Base-by-base conservation (phyloP, 352 stramenopile genomes). In the Phytopythium chamaehyphon region DNA sequence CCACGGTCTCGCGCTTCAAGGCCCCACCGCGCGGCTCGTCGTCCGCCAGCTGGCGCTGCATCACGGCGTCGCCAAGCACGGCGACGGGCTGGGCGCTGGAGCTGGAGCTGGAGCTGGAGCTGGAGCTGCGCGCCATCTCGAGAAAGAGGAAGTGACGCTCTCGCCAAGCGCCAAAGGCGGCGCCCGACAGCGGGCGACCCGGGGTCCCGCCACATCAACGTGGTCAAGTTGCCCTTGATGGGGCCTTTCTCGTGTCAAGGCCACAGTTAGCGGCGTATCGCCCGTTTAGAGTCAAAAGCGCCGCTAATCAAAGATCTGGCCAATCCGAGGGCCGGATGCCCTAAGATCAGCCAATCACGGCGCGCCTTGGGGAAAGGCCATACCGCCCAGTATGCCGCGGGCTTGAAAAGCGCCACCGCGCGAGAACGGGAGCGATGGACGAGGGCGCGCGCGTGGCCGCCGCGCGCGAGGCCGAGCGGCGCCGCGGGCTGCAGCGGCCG, bases 401-500 rank as follows among this genome's bases (percentile, higher is more conserved):
- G 28, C 9, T 33, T 33, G 28, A 33, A 33, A 33, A 33, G 28
- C 28, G 28, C 28, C 28, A 9, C 5, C 28, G 28, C 5, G 28
- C 28, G 28, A 54, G 19, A 24, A 45, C 28, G 31, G 28, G 22
- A 55, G 40, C 36, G 37, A 55, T 72, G 56, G 61, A 67, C 16
- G 54, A 64, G 49, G 58, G 50, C 45, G 38, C 62, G 52, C 63
- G 59, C 11, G 47, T 75, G 47, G 69, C 58, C 46, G 59, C 52
- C 44, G 64, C 64, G 53, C 58, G 69, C 48, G 62, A 75, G 33
- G 52, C 59, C 59, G 83, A 96, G 64, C 83, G 89, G 47, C 80
- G 88, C 55, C 90, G 72, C 48, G 85, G 73, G 18, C 70, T 96
- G 42, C 76, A 96, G 57, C 61, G 80, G 37, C 72, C 88, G 57